phyloP scores from a whole-genome alignment of 78 protist genomes.

The Dictyostelium firmibasis region DNA sequence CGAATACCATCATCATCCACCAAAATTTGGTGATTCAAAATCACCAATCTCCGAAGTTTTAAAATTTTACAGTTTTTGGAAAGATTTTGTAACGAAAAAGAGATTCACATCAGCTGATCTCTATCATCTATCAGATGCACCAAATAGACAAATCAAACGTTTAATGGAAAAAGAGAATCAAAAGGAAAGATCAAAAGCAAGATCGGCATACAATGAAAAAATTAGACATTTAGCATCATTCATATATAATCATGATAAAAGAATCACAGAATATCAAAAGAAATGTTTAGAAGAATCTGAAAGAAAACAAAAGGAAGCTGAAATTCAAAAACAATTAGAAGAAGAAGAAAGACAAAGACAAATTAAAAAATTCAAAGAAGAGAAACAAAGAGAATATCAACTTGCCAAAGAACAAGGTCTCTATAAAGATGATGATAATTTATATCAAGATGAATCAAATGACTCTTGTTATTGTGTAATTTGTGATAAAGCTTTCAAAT shows the following conservation, averaged over 20 bases:
- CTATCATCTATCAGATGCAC: constrained; percentile 84
- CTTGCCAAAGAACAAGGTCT: not conserved
- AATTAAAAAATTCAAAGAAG: not conserved
- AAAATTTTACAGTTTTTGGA: constrained; percentile 84
- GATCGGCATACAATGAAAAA: constrained; percentile 30
- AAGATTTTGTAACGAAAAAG: constrained; percentile 70
- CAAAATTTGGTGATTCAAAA: constrained; percentile 75
- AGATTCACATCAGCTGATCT: constrained; percentile 77
- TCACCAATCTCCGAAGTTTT: constrained; percentile 18
- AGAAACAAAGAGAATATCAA: constrained; percentile 52
- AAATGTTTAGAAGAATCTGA: constrained; percentile 11
- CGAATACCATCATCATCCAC: constrained; percentile 19
- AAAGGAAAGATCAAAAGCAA: constrained; percentile 66
- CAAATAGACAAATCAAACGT: constrained; percentile 79
- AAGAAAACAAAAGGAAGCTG: not conserved
- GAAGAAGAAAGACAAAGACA: constrained; percentile 12
- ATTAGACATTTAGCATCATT: constrained; percentile 78
- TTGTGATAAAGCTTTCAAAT: constrained; percentile 82
- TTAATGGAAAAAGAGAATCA: constrained; percentile 90
- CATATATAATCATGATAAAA: constrained; percentile 75
- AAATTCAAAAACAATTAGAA: not conserved
- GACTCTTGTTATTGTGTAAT: constrained; percentile 44
- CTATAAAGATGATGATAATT: not conserved
- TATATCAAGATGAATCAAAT: constrained; percentile 45
- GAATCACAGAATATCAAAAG: constrained; percentile 48